Base-by-base conservation (phyloP, 345 rosid genomes). In the thale cress (Arabidopsis thaliana) region DNA sequence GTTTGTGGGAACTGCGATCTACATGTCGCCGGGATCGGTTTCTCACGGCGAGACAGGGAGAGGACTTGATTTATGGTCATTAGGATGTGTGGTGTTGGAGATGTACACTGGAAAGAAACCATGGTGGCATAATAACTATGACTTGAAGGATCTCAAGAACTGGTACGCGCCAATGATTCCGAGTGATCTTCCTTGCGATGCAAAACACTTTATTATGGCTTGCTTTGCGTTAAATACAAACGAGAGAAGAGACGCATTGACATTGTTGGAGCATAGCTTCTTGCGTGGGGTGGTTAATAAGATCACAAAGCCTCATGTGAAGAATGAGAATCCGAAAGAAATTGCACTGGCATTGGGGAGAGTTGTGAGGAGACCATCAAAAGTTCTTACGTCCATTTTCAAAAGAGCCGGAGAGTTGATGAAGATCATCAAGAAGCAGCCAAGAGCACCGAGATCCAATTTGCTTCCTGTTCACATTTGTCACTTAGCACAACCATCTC, bases 21-120 rank as follows among this genome's bases (percentile, higher is more conserved):
- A 85, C 49, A 58, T 81, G 86, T 74, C 85, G 0, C 88, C 82
- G 0, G 84, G 83, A 60, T 58, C 78, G 1, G 50, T 80, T 28
- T 32, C 28, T 11, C 75, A 57, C 11, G 72, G 71, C 0, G 40
- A 67, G 28, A 79, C 64, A 33, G 79, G 82, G 41, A 48, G 70
- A 20, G 85, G 80, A 0, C 73, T 70, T 1, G 91, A 87, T 66
- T 48, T 87, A 6, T 87, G 87, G 91, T 81, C 86, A 1, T 73
- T 85, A 13, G 91, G 90, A 0, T 87, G 87, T 44, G 51, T 72
- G 0, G 88, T 85, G 13, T 57, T 82, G n/a, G 85, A 87, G 84
- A 80, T 85, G 90, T 68, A 78, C 5, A 83, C 85, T 0, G 88
- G 87, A 1, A 58, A 75, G 44, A 38, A 7, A 33, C 81, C 84